These are phyloP conservation scores for Flaveria trinervia DNA, from an alignment of 129 eudicot species.

Conservation along the genomic window DNA sequence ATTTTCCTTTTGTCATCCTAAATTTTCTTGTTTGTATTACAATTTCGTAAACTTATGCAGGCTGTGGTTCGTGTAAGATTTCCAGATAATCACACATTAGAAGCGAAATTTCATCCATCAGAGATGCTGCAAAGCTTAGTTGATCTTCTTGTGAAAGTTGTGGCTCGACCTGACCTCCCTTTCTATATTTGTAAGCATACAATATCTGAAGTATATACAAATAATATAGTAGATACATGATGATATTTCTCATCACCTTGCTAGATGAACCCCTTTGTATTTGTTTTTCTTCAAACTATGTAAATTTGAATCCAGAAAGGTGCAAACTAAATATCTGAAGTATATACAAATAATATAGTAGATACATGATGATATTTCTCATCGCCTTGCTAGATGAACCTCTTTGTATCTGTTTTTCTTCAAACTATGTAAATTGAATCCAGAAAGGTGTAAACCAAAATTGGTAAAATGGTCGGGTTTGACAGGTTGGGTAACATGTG, in stretches of 20 bases:
- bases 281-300: neutral
- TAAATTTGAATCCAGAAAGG: neutral
- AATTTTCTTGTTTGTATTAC: neutral
- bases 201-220: neutral
- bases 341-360: neutral
- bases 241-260: neutral
- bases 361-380: neutral
- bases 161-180: constrained; percentile 73
- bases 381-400: constrained; percentile 18
- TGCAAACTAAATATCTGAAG: neutral
- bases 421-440: neutral
- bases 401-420: neutral
- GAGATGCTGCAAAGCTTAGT: constrained; percentile 68
- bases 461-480: neutral
- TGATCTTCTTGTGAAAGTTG: constrained; percentile 70
- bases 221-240: neutral
- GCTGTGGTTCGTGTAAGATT: constrained; percentile 82
- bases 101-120: constrained; percentile 83
- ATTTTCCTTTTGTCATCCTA: neutral
- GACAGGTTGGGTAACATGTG: constrained; percentile 10
- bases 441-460: neutral
- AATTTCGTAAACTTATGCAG: constrained; percentile 34
- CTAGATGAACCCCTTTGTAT: constrained; percentile 22
- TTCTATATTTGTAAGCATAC: constrained; percentile 65
- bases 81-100: constrained; percentile 82